Evolutionary conservation across 164 flowering plant species (phyloP).

Genomic region (Paratinospora sagittata): DNA sequence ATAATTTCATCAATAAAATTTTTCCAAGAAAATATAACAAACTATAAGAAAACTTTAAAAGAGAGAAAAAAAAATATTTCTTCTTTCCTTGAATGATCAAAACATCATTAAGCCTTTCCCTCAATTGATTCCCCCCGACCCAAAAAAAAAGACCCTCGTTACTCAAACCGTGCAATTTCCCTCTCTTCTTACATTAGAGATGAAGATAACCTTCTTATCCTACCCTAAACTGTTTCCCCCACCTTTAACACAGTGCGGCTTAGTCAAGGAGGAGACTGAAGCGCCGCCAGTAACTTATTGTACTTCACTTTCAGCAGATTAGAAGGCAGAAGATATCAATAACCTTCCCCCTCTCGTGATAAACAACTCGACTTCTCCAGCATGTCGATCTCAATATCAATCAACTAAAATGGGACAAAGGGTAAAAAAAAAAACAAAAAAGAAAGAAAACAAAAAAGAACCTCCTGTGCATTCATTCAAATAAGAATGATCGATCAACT

Average conservation of each 20-base stretch:
- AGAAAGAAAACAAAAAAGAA: no score
- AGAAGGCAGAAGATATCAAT: constrained; percentile 10
- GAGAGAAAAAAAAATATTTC: not conserved
- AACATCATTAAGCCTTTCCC: not conserved
- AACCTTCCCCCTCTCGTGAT: constrained; percentile 18
- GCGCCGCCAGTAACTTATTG: constrained; percentile 33
- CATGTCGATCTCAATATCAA: constrained; percentile 18
- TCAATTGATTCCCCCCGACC: not conserved
- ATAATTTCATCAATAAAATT: not conserved
- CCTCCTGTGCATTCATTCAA: no score
- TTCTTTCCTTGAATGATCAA: not conserved
- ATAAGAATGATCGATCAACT: no score
- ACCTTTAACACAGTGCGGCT: not conserved
- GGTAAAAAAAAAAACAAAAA: no score
- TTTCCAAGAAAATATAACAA: not conserved
- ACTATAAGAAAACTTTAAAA: not conserved
- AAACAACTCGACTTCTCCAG: constrained; percentile 7
- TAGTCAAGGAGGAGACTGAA: constrained; percentile 11
- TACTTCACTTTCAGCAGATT: constrained; percentile 31
- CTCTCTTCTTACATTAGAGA: constrained; percentile 21
- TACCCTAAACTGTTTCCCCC: constrained; percentile 17
- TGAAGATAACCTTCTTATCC: constrained; percentile 20
- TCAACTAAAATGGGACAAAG: constrained; percentile 5
- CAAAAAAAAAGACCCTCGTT: no score
- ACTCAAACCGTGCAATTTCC: constrained; percentile 24